Percentiles rank a stretch among this genome's conserved stretches.
Conservation (phyloP, 1,139 yeast species). For the Pichia sp. region DNA sequence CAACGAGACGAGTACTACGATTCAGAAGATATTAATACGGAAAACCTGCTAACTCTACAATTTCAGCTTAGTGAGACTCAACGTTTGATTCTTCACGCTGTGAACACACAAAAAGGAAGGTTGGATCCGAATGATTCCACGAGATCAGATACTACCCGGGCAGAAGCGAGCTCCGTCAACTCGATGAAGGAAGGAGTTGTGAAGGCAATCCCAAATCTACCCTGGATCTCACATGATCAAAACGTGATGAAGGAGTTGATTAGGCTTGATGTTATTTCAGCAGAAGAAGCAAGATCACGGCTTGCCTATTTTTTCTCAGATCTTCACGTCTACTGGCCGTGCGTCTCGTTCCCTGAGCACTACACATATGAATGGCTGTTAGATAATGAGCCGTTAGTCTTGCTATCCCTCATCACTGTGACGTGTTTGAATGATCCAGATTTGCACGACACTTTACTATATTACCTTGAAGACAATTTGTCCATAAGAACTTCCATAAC, state of each 20-base stretch:
- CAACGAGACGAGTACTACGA: conserved; percentile 20
- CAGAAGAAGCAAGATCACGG: conserved; percentile 34
- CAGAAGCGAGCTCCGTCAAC: conserved; percentile 30
- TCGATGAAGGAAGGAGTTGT: conserved; percentile 36
- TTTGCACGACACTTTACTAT: conserved; percentile 40
- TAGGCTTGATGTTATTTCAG: conserved; percentile 31
- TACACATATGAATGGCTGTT: conserved; percentile 40
- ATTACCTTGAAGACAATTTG: conserved; percentile 45
- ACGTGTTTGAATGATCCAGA: conserved; percentile 46
- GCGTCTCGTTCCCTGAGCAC: conserved; percentile 39
- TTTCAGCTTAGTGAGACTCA: conserved; percentile 32
- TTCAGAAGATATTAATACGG: conserved; percentile 21
- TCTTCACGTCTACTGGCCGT: conserved; percentile 47
- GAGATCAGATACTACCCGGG: not conserved
- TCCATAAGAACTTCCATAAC: conserved; percentile 44
- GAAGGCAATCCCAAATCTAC: conserved; percentile 32
- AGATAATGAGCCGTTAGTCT: conserved; percentile 42
- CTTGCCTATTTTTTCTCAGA: conserved; percentile 37
- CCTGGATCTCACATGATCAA: conserved; percentile 39
- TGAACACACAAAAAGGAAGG: conserved; percentile 14
- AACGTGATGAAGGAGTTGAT: conserved; percentile 44
- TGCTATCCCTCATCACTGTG: conserved; percentile 46
- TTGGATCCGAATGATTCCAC: conserved; percentile 2
- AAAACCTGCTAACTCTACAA: conserved; percentile 26
- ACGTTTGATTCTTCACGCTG: conserved; percentile 29